Evolutionary conservation across 140 eudicot species (phyloP), one percentile per base, ranked within the genome.

Genomic region (Stevia rebaudiana): DNA sequence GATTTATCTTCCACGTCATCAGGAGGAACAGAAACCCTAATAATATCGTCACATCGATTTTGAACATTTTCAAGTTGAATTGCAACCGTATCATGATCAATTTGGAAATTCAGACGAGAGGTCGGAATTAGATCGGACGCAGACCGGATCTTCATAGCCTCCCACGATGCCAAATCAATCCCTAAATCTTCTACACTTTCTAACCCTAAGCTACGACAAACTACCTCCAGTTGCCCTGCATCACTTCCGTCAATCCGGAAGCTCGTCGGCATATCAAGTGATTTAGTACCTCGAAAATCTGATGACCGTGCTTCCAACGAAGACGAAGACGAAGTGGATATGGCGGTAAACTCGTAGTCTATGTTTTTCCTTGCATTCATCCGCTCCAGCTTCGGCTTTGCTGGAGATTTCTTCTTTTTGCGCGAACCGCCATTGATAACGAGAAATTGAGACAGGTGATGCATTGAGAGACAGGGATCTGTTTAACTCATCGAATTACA

Each of bases 121-220:
- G 41, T 46, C 0, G 71, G 67, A 12, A 65, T 18, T 17, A 80
- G 72, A 69, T 72, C 84, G 50, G 84, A 74, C 12, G 75, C 73
- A 6, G 84, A 77, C 25, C 71, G 67, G 56, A 72, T 46, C 40
- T 72, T 77, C 0, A 74, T 72, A 12, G 83, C 77, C 63, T 79
- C 79, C 84, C 84, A 92, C 1, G 78, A 91, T 0, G 68, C 87
- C 11, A 74, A 6, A 0, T 84, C 80, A 50, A 92, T 92, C 13
- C 73, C 88, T 39, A 92, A 83, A 65, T 92, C 98, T 7, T 92
- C 98, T 0, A 79, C 76, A 1, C 91, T 95, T 0, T 83, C 63
- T 48, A 92, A 71, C 44, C 98, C 98, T 66, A 92, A 76, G n/a
- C 70, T 72, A 52, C 72, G 80, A 65, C 48, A 85, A 16, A 88